Conservation (phyloP, 2,329 filamentous ascomycete species). For the Arachnomyces sp. region DNA sequence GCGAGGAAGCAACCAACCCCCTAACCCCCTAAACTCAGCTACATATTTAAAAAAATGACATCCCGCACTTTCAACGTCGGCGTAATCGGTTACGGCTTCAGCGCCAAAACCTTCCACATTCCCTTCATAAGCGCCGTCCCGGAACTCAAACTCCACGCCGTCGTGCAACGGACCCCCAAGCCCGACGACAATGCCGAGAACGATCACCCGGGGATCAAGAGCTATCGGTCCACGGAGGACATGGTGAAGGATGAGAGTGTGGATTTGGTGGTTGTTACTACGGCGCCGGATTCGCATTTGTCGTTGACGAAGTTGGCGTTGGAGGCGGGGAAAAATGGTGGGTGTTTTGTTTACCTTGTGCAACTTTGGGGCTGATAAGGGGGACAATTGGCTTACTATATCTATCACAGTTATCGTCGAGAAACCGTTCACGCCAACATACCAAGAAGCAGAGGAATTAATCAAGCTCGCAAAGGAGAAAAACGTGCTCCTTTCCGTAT, state of each 20-base stretch:
- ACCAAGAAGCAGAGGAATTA: constrained; percentile 58
- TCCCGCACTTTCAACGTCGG: constrained; percentile 47
- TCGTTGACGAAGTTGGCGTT: constrained; percentile 56
- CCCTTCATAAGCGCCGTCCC: constrained; percentile 62
- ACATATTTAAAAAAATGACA: constrained; percentile 22
- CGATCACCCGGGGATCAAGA: constrained; percentile 58
- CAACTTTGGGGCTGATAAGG: background rate
- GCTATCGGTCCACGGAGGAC: constrained; percentile 54
- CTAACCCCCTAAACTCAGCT: background rate
- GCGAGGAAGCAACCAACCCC: background rate
- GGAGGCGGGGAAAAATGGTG: constrained; percentile 59
- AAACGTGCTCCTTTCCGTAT: constrained; percentile 54
- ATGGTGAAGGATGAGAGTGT: constrained; percentile 58
- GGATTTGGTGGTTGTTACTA: constrained; percentile 63
- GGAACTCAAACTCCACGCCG: constrained; percentile 59
- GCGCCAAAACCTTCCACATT: constrained; percentile 76
- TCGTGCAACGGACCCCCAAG: constrained; percentile 65
- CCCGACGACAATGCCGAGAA: constrained; percentile 56
- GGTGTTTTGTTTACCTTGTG: constrained; percentile 1
- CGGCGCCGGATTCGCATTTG: constrained; percentile 64
- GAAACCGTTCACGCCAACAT: constrained; percentile 72
- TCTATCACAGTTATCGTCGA: constrained; percentile 57
- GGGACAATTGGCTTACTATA: constrained; percentile 1
- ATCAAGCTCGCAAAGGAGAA: constrained; percentile 46
- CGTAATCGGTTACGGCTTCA: constrained; percentile 53